These are phyloP conservation scores for Parsonsia alboflavescens DNA, from an alignment of 257 asterid genomes.

Conservation along the genomic window DNA sequence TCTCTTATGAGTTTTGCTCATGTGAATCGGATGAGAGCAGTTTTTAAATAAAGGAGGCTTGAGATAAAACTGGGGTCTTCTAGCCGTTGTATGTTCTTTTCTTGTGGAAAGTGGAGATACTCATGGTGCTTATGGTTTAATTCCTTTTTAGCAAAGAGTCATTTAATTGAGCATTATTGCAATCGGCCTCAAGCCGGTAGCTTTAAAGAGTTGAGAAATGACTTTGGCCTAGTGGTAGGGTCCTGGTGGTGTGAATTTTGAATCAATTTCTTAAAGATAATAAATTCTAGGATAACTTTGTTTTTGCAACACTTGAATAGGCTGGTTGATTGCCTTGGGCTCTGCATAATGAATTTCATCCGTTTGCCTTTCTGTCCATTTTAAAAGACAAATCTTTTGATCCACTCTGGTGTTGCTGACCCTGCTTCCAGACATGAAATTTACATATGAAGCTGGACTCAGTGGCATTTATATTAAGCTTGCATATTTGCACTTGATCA, in stretches of 20 bases:
- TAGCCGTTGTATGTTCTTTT: not conserved
- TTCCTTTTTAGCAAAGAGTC: not conserved
- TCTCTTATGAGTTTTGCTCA: no score
- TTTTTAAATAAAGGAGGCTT: not conserved
- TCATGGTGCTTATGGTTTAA: not conserved
- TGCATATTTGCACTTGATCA: not conserved
- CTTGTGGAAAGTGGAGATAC: not conserved
- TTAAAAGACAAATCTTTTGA: not conserved
- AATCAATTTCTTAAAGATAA: no score
- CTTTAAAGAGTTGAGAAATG: not conserved
- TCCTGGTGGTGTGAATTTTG: not conserved
- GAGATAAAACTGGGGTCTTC: not conserved
- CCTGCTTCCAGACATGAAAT: not conserved
- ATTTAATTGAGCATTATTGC: not conserved
- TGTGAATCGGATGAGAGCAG: no score
- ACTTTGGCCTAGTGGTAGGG: not conserved
- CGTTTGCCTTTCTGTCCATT: not conserved
- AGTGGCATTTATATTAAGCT: not conserved
- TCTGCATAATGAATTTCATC: not conserved
- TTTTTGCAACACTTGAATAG: not conserved
- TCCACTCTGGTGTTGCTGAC: not conserved
- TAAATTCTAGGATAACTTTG: not conserved
- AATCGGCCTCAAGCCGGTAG: not conserved
- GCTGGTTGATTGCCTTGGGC: not conserved
- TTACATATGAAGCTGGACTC: not conserved